Evolutionary conservation across 768 basidiomycete genomes (phyloP).

Genomic region (Tulasnella sp.): DNA sequence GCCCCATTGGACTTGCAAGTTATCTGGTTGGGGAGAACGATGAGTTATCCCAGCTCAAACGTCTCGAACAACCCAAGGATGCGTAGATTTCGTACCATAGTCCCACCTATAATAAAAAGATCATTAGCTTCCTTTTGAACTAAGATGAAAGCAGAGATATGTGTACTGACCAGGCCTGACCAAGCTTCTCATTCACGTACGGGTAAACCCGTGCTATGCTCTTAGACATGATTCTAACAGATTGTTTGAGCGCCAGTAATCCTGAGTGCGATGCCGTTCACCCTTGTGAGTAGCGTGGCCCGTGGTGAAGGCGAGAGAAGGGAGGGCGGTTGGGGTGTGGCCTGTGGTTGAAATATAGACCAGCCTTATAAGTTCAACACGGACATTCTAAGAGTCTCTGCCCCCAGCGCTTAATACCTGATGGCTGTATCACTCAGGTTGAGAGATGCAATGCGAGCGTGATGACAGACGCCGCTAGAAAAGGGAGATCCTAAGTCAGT

Average conservation of each 20-base stretch:
- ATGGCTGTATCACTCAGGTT: no score
- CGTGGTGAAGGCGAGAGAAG: not conserved
- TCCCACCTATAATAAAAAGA: slow-evolving; percentile 7
- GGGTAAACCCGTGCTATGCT: slow-evolving; percentile 44
- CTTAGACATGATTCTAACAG: slow-evolving; percentile 6
- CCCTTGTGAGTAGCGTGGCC: not conserved
- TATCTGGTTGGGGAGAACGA: slow-evolving; percentile 30
- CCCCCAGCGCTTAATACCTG: no score
- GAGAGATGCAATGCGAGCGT: no score
- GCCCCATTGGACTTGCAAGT: slow-evolving; percentile 53
- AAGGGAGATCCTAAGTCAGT: no score
- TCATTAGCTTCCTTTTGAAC: not conserved
- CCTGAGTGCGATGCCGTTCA: not conserved
- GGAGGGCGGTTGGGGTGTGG: not conserved
- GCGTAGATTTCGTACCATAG: slow-evolving; percentile 5
- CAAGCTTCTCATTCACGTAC: slow-evolving; percentile 47
- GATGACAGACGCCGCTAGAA: no score
- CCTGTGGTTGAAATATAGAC: no score
- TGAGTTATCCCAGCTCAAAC: not conserved
- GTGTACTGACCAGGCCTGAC: slow-evolving; percentile 42
- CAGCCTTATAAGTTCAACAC: no score
- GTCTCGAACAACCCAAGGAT: not conserved
- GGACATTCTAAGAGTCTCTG: no score
- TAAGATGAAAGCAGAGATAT: not conserved
- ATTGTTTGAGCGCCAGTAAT: not conserved